Base-by-base conservation (phyloP, 805 yeast genomes). In the Torulaspora maleeae region DNA sequence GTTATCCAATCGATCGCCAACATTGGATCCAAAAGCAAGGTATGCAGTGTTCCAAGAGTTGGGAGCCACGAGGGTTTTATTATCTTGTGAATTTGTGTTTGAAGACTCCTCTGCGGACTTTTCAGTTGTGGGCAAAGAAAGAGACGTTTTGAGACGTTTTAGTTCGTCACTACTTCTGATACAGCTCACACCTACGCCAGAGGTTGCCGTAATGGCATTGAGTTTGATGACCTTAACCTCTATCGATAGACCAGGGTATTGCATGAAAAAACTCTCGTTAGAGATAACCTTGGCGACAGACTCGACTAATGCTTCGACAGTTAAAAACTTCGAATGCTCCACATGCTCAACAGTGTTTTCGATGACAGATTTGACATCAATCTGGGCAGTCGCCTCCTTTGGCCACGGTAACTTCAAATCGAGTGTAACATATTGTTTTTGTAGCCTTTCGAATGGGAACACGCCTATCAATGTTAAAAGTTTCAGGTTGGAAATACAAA, bases 291-390 rank as follows among this genome's bases (percentile, higher is more conserved):
- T 81, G 2, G 87, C 82, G 22, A 87, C 83, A 9, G 80, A 76
- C 48, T 80, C 76, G 3, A 86, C 95, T 38, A 93, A 72, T 0
- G 97, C 96, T 61, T 93, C 99, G 1, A 93, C 95, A 0, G 99
- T 93, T 58, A 86, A 83, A 69, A 87, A 93, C 51, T 80, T 79
- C 1, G 95, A 77, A n/a, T 59, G 61, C 57, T 86, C 95, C n/a
- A 88, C 85, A 55, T 81, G 86, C 0, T 58, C 56, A 0, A 75
- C 70, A 3, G 85, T 73, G 2, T 63, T 68, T 22, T 76, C 76
- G 17, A 82, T 75, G 34, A 77, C 69, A 27, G 71, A 62, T 38
- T 74, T 69, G 16, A 60, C 43, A 39, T 55, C 38, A 40, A 54
- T 33, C 45, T 48, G 42, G 5, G 36, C 33, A 3, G 41, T 43